Conservation (phyloP, 106 monocot genomes). For the Dendrobium chrysotoxum region DNA sequence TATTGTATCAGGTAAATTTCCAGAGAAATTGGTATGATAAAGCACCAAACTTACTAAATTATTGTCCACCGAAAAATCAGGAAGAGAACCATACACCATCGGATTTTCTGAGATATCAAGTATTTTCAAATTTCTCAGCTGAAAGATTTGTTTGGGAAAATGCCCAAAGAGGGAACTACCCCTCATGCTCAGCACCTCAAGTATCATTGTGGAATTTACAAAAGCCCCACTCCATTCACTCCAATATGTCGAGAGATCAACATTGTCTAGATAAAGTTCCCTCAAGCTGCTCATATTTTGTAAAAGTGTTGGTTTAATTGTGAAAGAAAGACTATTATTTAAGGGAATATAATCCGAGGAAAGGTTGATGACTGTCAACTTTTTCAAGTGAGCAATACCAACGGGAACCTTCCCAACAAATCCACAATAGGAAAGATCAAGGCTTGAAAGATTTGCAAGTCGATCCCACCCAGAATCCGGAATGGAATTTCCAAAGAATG, state of each 20-base stretch:
- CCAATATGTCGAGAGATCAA: constrained; percentile 26
- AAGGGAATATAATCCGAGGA: background rate
- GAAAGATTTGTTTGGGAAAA: constrained; percentile 32
- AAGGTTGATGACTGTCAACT: constrained; percentile 29
- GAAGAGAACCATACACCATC: constrained; percentile 28
- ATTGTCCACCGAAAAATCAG: constrained; percentile 13
- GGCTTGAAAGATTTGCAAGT: constrained; percentile 14
- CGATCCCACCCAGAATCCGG: background rate
- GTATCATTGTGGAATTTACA: constrained; percentile 13
- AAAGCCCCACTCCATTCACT: constrained; percentile 16
- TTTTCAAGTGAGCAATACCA: constrained; percentile 18
- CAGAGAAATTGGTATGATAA: constrained; percentile 30
- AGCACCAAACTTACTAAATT: constrained; percentile 26
- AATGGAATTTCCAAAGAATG: constrained; percentile 9
- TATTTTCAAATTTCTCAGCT: constrained; percentile 16
- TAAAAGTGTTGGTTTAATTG: constrained; percentile 13
- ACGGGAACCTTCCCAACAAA: constrained; percentile 29
- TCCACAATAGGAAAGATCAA: constrained; percentile 41
- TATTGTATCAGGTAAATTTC: constrained; percentile 21
- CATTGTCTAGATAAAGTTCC: constrained; percentile 23
- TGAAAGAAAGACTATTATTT: background rate
- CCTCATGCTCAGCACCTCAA: constrained; percentile 35
- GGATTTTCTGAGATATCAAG: constrained; percentile 49
- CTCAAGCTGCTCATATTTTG: constrained; percentile 19
- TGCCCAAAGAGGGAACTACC: constrained; percentile 38